Conservation (phyloP, 2,329 filamentous ascomycete genomes). For the Nakataea oryzae region DNA sequence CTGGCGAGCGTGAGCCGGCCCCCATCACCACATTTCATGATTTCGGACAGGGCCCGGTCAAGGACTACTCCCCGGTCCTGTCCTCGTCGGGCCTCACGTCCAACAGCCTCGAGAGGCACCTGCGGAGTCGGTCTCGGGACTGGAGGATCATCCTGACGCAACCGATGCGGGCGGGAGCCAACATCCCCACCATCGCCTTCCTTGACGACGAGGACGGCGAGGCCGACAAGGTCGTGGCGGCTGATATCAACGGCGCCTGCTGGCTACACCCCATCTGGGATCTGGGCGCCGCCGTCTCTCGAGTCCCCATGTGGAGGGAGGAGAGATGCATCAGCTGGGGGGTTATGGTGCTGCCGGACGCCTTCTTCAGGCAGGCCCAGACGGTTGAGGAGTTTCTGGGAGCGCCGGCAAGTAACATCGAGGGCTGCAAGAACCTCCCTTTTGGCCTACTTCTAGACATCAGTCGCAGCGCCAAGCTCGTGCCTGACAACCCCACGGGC, state of each 20-base stretch:
- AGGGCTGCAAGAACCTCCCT: background rate
- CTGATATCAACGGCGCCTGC: constrained; percentile 36
- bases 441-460: background rate
- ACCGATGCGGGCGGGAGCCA: constrained; percentile 22
- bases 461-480: background rate
- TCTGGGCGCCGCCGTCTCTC: constrained; percentile 15
- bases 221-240: constrained; percentile 37
- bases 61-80: constrained; percentile 11
- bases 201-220: constrained; percentile 31
- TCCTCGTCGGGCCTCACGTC: constrained; percentile 10
- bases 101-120: constrained; percentile 18
- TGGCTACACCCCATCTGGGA: constrained; percentile 46
- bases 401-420: background rate
- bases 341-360: constrained; percentile 29
- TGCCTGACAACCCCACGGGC: background rate
- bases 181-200: constrained; percentile 45
- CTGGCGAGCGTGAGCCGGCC: background rate
- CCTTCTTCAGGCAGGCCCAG: constrained; percentile 13
- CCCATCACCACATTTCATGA: background rate
- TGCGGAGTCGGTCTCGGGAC: constrained; percentile 30
- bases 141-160: constrained; percentile 37
- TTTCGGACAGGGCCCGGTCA: background rate
- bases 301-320: constrained; percentile 17
- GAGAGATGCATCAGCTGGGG: constrained; percentile 34
- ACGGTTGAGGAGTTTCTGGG: constrained; percentile 13